Percentiles rank a stretch among this genome's conserved stretches.
phyloP scores from a whole-genome alignment of 345 rosid species.

The Trapa incisa region DNA sequence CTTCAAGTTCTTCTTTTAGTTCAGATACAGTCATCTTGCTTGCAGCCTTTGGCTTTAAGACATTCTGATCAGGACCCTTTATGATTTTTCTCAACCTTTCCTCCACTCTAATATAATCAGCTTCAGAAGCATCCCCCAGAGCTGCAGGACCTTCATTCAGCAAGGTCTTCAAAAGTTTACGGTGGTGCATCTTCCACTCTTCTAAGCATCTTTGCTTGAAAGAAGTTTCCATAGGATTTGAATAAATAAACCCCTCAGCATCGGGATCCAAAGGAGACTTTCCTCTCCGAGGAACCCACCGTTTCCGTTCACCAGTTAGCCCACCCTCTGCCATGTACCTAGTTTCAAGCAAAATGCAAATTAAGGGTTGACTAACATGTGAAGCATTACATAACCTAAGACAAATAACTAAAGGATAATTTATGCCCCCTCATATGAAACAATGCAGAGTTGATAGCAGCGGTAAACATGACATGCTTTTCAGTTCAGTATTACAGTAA shows the following conservation, averaged over 20 bases:
- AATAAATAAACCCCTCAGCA: conserved; percentile 72
- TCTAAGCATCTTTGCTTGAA: conserved; percentile 85
- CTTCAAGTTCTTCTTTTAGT: conserved; percentile 90
- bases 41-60: conserved; percentile 91
- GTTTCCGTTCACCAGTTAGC: conserved; percentile 92
- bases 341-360: conserved; percentile 12
- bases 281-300: conserved; percentile 97
- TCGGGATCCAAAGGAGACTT: conserved; percentile 93
- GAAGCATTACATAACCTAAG: neutral
- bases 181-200: conserved; percentile 58
- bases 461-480: neutral
- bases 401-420: neutral
- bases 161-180: conserved; percentile 60
- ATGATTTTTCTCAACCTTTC: conserved; percentile 63
- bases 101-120: conserved; percentile 67
- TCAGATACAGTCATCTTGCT: conserved; percentile 93
- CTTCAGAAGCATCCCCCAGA: conserved; percentile 65
- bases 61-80: conserved; percentile 71
- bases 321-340: conserved; percentile 93
- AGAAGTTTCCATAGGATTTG: conserved; percentile 83
- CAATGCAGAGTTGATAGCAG: neutral
- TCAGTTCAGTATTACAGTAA: neutral
- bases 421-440: neutral
- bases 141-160: conserved; percentile 64
- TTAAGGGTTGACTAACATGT: neutral